phyloP scores from a whole-genome alignment of 2,329 filamentous ascomycete species.

The Verticillium alfalfae region DNA sequence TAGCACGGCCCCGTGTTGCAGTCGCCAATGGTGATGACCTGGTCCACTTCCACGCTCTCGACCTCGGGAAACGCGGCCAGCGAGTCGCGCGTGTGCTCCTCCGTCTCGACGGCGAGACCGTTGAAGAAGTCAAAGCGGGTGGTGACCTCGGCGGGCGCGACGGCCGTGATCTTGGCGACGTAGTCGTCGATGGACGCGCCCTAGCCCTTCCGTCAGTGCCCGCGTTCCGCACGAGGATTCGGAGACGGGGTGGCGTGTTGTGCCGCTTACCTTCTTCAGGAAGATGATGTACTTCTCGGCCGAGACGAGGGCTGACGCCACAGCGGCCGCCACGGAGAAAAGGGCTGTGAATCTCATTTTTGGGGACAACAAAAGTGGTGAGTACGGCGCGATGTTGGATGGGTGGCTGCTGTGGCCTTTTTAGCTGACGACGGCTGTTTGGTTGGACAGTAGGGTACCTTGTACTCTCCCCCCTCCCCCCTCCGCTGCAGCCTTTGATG shows the following conservation, averaged over 20 bases:
- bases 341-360: not conserved
- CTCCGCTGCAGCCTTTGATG: no score
- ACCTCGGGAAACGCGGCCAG: conserved; percentile 4
- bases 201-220: not conserved
- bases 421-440: no score
- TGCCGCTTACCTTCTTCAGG: conserved; percentile 2
- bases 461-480: no score
- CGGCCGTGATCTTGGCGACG: not conserved
- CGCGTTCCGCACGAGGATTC: not conserved
- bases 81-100: not conserved
- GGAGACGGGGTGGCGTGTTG: no score
- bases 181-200: conserved; percentile 1
- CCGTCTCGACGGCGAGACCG: conserved; percentile 6
- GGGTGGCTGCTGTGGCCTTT: no score
- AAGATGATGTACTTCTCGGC: conserved; percentile 4
- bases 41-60: not conserved
- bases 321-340: not conserved
- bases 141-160: not conserved
- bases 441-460: no score
- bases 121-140: not conserved
- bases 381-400: no score
- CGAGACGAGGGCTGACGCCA: not conserved
- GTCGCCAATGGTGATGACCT: not conserved
- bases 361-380: not conserved
- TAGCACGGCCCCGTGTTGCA: not conserved